phyloP scores from a whole-genome alignment of 345 rosid species.

The Murraya koenigii region DNA sequence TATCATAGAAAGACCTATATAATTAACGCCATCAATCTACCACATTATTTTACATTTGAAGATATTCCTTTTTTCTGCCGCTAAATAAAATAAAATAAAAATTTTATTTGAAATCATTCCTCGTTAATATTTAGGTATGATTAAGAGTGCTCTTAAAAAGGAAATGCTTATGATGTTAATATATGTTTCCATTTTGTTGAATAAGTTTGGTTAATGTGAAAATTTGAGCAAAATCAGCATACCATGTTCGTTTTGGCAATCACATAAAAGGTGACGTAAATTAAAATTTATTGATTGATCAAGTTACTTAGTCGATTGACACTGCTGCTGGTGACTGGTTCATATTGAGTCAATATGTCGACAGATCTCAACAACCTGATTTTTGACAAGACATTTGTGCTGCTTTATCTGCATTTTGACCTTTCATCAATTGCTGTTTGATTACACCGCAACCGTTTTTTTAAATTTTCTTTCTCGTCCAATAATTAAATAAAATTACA shows the following conservation, averaged over 20 bases:
- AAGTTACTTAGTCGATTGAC: neutral
- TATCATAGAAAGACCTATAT: no score
- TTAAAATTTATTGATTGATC: neutral
- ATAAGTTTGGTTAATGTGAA: neutral
- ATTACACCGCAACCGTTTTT: no score
- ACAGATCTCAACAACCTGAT: neutral
- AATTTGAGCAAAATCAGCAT: neutral
- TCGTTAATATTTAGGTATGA: no score
- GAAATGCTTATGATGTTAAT: neutral
- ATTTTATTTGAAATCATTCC: no score
- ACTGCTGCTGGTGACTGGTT: neutral
- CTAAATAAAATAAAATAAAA: no score
- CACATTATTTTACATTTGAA: no score
- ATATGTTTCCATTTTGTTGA: neutral
- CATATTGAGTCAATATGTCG: neutral
- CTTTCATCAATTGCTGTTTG: neutral
- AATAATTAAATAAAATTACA: neutral
- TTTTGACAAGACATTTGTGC: neutral
- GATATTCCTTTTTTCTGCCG: no score
- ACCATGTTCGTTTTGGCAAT: no score
- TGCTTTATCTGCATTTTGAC: neutral
- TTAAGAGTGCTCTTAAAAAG: no score
- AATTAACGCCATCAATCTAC: no score
- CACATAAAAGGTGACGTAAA: neutral
- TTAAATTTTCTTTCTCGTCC: no score